Conservation (phyloP, 352 stramenopile species). For the Blastocystis sp. region DNA sequence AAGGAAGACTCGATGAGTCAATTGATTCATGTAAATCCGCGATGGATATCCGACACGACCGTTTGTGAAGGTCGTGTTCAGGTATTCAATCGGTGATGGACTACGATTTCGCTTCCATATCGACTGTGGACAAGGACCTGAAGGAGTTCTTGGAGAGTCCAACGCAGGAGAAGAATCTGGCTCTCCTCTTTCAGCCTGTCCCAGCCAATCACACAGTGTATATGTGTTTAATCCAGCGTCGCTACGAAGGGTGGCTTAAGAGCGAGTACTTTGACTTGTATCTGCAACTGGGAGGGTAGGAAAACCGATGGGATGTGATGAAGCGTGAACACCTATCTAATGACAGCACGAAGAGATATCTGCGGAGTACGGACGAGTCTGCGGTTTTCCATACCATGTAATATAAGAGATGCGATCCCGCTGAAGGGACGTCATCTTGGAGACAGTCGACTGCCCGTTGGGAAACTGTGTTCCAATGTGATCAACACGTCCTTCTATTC, state of each 20-base stretch:
- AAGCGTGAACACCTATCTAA: slow-evolving; percentile 43
- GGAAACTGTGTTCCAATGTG: not conserved
- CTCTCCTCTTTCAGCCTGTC: not conserved
- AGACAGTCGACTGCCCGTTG: not conserved
- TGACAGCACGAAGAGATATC: slow-evolving; percentile 2
- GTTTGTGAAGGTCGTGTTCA: no score
- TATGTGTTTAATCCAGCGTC: slow-evolving; percentile 38
- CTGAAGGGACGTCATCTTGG: not conserved
- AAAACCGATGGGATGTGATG: not conserved
- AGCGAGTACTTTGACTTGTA: slow-evolving; percentile 33
- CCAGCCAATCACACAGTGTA: slow-evolving; percentile 22
- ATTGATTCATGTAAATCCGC: no score
- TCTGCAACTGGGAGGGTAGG: slow-evolving; percentile 27
- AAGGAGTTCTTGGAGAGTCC: slow-evolving; percentile 24
- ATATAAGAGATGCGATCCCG: not conserved
- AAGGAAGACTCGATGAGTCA: no score
- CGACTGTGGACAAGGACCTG: not conserved
- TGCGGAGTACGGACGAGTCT: slow-evolving; percentile 8
- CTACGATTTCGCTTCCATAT: slow-evolving; percentile 50
- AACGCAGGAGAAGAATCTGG: slow-evolving; percentile 3
- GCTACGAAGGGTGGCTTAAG: slow-evolving; percentile 1
- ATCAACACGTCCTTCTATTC: slow-evolving; percentile 19
- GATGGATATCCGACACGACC: no score
- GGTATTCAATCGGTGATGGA: not conserved
- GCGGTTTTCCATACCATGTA: slow-evolving; percentile 1